Evolutionary conservation across 2,329 filamentous ascomycete species (phyloP), one percentile per base, ranked within the genome.

Genomic region (Davidsoniella virescens): DNA sequence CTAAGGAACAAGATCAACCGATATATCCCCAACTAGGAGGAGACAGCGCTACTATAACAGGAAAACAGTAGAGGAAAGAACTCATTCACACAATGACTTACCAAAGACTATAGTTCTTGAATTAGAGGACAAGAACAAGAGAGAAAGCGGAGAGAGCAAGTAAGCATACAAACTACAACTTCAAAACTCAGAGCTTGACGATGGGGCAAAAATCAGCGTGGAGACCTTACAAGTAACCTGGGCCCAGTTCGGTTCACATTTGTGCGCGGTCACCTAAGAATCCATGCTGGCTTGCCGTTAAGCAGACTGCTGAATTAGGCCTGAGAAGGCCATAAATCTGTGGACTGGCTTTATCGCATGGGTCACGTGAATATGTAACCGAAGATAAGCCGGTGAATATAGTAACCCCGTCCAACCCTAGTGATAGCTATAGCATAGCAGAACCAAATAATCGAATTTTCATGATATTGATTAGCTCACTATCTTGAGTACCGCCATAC

Each of bases 141-240:
- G 46, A 49, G 47, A 43, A 49, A 33, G 47, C 47, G 47, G 47
- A 49, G 38, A 49, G 29, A 33, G 42, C 25, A 49, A 49, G 26
- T 26, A 33, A 42, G 25, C 38, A 38, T 49, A 41, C 18, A 42
- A 49, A 40, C 38, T 42, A 43, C 38, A 20, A 39, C 37, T 39
- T 42, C 39, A 33, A 36, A 26, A 51, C 42, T 41, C 37, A 45
- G 23, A 51, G 43, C 49, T 51, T 38, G 10, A 43, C 20, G 47
- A 49, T 49, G 47, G 47, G 47, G 47, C 38, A 40, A 50, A 46
- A 12, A 33, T 47, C 17, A 44, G 43, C 44, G 43, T 25, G 39
- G 47, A 29, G 23, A 37, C 25, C 26, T 29, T 42, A 12, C 6
- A n/a, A 12, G 23, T 14, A 18, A 43, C 25, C 47, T 43, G 39